Conservation (phyloP, 345 rosid species). For the Eucalyptus viminalis region DNA sequence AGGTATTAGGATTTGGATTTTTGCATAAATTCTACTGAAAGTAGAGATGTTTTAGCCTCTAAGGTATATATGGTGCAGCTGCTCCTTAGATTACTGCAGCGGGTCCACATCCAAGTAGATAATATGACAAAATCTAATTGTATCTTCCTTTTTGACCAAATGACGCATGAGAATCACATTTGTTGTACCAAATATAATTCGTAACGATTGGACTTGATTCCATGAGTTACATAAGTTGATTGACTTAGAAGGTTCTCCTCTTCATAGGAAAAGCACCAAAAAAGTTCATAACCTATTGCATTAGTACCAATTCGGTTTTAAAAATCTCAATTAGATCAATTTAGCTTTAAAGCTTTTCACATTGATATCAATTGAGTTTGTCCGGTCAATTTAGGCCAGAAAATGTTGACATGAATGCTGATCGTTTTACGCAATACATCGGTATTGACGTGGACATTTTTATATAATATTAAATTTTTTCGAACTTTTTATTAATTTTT, state of each 20-base stretch:
- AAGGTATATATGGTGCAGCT: neutral
- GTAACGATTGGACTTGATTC: too few species aligned
- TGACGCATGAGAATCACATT: too few species aligned
- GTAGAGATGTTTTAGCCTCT: neutral
- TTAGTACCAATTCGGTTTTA: rapidly evolving
- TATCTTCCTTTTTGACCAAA: too few species aligned
- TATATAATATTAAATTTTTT: too few species aligned
- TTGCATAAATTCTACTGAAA: neutral
- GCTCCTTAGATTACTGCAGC: neutral
- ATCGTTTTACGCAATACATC: rapidly evolving
- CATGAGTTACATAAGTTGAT: too few species aligned
- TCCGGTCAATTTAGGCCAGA: rapidly evolving
- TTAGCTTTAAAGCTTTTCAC: too few species aligned
- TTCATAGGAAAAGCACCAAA: too few species aligned
- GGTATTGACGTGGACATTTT: rapidly evolving
- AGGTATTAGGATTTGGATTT: neutral
- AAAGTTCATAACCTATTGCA: rapidly evolving
- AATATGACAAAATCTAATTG: neutral
- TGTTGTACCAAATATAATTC: too few species aligned
- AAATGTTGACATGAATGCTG: rapidly evolving
- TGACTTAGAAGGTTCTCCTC: too few species aligned
- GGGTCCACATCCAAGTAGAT: neutral
- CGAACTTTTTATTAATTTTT: rapidly evolving
- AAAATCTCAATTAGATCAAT: too few species aligned
- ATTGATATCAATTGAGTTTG: too few species aligned